Evolutionary conservation across 805 yeast species (phyloP), one percentile per base, ranked within the genome.

Genomic region (Blastobotrys mokoenaii): DNA sequence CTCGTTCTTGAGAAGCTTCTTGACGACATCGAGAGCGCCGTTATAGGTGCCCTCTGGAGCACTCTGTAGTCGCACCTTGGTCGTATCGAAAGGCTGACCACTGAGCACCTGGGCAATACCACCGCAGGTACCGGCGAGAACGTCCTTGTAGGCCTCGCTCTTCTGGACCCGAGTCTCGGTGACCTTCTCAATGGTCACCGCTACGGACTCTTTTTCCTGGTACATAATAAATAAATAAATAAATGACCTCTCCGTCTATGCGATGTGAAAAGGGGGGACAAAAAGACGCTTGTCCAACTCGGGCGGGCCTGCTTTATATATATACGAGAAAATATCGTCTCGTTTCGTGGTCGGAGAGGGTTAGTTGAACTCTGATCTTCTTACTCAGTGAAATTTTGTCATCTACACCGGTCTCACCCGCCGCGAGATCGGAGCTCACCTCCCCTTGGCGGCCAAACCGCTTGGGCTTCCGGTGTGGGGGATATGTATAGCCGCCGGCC

Each of bases 21-120:
- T 74, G 16, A 88, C 79, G 9, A 87, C 96, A 55, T 87, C 95
- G 46, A 77, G 54, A 0, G 96, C 82, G 1, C 88, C 86, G 16
- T 65, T 65, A 56, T 83, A 84, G 14, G 76, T 73, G 3, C 95
- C 93, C 30, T 80, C 80, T 2, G 88, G 80, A 1, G 89, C 87
- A 1, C 94, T 82, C 60, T 93, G 97, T 40, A 93, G 71, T 43
- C 98, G 73, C 16, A 93, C 97, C 66, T 90, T 90, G 38, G 93
- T 85, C 8, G 96, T 85, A 62, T 89, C 97, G 59, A 90, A 90
- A 6, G 97, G 97, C 65, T 93, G 97, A 18, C 98, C 98, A 11
- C 83, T 84, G 30, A 93, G 68, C 6, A 93, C 97, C 66, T 93
- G 98, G 5, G 97, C 90, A 22, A 93, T 78, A 44, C 98, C 98